phyloP scores from a whole-genome alignment of 768 basidiomycete genomes.

The Lactifluus echinatus region DNA sequence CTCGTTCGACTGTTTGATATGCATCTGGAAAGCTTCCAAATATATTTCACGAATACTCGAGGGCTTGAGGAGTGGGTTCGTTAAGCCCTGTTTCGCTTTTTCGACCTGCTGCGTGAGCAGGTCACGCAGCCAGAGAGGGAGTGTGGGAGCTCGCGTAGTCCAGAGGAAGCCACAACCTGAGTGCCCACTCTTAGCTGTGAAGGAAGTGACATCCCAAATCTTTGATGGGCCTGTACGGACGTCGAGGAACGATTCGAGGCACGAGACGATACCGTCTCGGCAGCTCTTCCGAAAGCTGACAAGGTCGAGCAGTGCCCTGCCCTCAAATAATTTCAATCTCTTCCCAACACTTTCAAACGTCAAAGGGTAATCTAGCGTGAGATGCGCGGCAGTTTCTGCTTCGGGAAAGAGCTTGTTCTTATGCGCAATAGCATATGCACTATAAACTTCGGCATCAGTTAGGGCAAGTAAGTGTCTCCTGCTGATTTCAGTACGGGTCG shows the following conservation, averaged over 20 bases:
- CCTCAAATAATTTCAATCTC: neutral
- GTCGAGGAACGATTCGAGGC: constrained; percentile 1
- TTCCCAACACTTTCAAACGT: neutral
- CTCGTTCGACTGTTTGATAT: neutral
- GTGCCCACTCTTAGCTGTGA: too few species aligned
- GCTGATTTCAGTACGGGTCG: neutral
- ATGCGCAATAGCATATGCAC: constrained; percentile 17
- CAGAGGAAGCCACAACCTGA: neutral
- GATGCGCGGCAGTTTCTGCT: neutral
- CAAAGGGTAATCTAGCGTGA: constrained; percentile 1
- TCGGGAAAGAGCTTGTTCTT: neutral
- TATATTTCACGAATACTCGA: neutral
- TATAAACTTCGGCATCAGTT: neutral
- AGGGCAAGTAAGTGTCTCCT: neutral
- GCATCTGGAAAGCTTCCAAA: neutral
- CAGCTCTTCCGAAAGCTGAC: neutral
- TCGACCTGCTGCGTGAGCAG: neutral
- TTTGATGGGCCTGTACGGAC: neutral
- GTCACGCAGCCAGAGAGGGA: neutral
- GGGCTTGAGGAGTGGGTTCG: neutral
- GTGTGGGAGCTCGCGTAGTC: too few species aligned
- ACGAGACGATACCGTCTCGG: neutral
- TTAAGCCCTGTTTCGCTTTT: neutral
- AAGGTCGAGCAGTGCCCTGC: neutral
- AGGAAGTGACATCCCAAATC: too few species aligned